These are phyloP conservation scores for Chytriomyces sp. DNA, from an alignment of 192 early-diverging fungal genomes.

Conservation along the genomic window DNA sequence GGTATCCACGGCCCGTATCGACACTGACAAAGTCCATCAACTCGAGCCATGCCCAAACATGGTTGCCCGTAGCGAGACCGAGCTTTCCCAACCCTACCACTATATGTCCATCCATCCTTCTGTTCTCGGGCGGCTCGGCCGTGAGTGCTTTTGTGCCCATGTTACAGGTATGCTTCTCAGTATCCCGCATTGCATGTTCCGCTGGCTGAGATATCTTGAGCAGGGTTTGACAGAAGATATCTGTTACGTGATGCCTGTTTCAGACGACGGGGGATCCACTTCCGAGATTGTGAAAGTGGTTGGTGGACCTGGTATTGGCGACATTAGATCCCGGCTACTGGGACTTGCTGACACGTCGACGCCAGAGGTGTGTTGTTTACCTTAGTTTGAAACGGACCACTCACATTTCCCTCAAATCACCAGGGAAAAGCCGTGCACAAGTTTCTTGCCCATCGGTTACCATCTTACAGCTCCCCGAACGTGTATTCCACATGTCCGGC, in stretches of 20 bases:
- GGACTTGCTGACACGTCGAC: conserved; percentile 68
- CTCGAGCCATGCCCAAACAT: too few relatives aligned
- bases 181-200: background rate
- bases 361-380: conserved; percentile 42
- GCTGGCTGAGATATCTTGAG: background rate
- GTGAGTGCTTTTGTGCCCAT: conserved; percentile 67
- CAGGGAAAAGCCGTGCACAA: conserved; percentile 69
- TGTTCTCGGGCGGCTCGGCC: conserved; percentile 79
- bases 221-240: conserved; percentile 63
- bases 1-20: too few relatives aligned
- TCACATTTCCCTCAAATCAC: background rate
- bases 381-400: background rate
- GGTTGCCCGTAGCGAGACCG: too few relatives aligned
- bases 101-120: conserved; percentile 52
- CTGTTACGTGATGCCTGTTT: conserved; percentile 73
- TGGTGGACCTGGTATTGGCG: conserved; percentile 78
- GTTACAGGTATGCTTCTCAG: conserved; percentile 56
- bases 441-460: conserved; percentile 72
- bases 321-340: conserved; percentile 69
- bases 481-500: conserved; percentile 40
- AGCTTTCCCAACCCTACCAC: too few relatives aligned
- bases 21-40: too few relatives aligned
- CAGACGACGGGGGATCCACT: conserved; percentile 66
- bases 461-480: conserved; percentile 52
- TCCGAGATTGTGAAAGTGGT: conserved; percentile 72